These are phyloP conservation scores for Agapanthus africanus DNA, from an alignment of 106 monocot genomes.

Conservation along the genomic window DNA sequence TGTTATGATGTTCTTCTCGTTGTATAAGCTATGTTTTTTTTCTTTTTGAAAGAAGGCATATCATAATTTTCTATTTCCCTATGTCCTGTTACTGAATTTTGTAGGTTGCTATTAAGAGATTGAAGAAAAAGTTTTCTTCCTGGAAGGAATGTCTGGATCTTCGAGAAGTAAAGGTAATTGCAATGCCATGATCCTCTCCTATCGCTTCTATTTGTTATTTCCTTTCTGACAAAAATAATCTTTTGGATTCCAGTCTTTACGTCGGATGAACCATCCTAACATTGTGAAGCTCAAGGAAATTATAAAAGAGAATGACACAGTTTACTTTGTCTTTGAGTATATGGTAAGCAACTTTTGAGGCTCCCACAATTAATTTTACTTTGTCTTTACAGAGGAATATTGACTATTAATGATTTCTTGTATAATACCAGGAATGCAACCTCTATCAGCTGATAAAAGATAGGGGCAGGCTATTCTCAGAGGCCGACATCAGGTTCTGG, in stretches of 20 bases:
- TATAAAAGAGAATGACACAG: slow-evolving; percentile 66
- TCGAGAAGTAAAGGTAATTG: slow-evolving; percentile 86
- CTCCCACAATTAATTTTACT: neutral
- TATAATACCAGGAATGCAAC: slow-evolving; percentile 57
- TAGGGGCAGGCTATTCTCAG: slow-evolving; percentile 49
- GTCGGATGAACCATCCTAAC: slow-evolving; percentile 89
- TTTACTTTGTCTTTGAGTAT: slow-evolving; percentile 86
- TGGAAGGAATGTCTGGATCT: slow-evolving; percentile 95
- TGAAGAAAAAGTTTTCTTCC: slow-evolving; percentile 83
- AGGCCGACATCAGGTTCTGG: slow-evolving; percentile 61
- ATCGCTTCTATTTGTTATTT: neutral
- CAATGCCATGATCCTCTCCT: neutral
- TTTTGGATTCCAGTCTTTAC: slow-evolving; percentile 80
- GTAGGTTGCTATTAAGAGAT: slow-evolving; percentile 94
- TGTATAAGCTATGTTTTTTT: neutral
- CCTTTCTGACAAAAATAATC: too few relatives aligned
- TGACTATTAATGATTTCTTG: slow-evolving; percentile 4
- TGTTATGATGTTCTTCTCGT: slow-evolving; percentile 5
- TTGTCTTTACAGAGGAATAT: neutral
- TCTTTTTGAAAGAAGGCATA: neutral
- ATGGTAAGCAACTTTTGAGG: slow-evolving; percentile 69
- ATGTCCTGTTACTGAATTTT: neutral
- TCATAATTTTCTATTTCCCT: neutral
- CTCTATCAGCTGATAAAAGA: slow-evolving; percentile 91
- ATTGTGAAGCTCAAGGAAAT: slow-evolving; percentile 94